Evolutionary conservation across 345 rosid genomes (phyloP).

Genomic region (Hibiscus mutabilis): DNA sequence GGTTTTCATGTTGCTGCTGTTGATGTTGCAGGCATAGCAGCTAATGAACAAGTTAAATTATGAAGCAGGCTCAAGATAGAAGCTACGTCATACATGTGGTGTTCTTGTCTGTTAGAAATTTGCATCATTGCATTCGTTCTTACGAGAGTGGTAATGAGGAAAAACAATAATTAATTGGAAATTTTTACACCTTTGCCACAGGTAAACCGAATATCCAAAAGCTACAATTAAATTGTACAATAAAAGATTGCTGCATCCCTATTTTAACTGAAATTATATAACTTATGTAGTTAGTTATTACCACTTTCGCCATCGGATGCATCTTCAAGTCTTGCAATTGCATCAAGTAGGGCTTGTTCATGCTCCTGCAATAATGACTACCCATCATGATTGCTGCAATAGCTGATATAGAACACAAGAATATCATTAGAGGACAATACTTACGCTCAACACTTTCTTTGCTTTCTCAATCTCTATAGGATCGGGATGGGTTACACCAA

Average conservation of each 20-base stretch:
- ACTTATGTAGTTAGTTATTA: constrained; percentile 59
- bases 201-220: constrained; percentile 18
- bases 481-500: constrained; percentile 59
- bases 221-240: constrained; percentile 29
- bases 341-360: constrained; percentile 78
- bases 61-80: too few species aligned
- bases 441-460: constrained; percentile 76
- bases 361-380: constrained; percentile 53
- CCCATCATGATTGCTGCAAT: constrained; percentile 4
- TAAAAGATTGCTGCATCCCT: constrained; percentile 19
- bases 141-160: not conserved
- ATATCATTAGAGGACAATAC: constrained; percentile 8
- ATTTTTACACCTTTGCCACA: constrained; percentile 22
- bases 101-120: not conserved
- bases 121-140: not conserved
- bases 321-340: constrained; percentile 87
- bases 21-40: not conserved
- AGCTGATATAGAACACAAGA: not conserved
- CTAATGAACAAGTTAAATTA: too few species aligned
- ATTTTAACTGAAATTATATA: constrained; percentile 20
- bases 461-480: constrained; percentile 75
- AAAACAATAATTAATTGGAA: constrained; percentile 13
- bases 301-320: constrained; percentile 98
- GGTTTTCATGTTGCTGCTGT: not conserved
- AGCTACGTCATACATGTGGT: not conserved